Evolutionary conservation across 2,329 filamentous ascomycete species (phyloP).

Genomic region (Monilinia laxa): DNA sequence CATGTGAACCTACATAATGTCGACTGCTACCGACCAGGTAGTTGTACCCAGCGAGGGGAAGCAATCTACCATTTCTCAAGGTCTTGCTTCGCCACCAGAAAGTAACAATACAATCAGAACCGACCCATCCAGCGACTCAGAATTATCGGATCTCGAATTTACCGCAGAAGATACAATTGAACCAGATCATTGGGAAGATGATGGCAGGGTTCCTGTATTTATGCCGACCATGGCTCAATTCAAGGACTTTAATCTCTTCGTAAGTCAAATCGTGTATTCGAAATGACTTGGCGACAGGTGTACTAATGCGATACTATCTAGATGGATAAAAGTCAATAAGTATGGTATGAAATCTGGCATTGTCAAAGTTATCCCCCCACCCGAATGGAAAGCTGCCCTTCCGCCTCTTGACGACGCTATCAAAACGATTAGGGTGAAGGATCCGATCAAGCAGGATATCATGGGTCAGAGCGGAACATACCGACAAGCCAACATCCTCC

Average conservation of each 20-base stretch:
- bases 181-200: slow-evolving; percentile 71
- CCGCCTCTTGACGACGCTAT: slow-evolving; percentile 79
- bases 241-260: slow-evolving; percentile 86
- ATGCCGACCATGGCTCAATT: slow-evolving; percentile 95
- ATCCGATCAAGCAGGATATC: slow-evolving; percentile 98
- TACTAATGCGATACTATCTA: slow-evolving; percentile 40
- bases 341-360: slow-evolving; percentile 98
- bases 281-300: neutral
- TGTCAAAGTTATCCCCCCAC: slow-evolving; percentile 89
- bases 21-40: slow-evolving; percentile 33
- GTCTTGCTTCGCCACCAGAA: slow-evolving; percentile 61
- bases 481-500: slow-evolving; percentile 94
- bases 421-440: slow-evolving; percentile 89
- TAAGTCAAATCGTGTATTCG: slow-evolving; percentile 48
- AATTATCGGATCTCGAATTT: slow-evolving; percentile 62
- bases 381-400: slow-evolving; percentile 86
- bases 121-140: slow-evolving; percentile 57
- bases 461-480: slow-evolving; percentile 94
- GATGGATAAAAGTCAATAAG: slow-evolving; percentile 79
- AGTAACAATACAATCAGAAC: slow-evolving; percentile 61
- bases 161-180: slow-evolving; percentile 67
- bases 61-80: slow-evolving; percentile 26
- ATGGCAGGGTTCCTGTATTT: slow-evolving; percentile 89
- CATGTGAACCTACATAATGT: slow-evolving; percentile 37
- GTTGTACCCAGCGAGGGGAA: slow-evolving; percentile 30